These are phyloP conservation scores for Solanum stenotomum DNA, from an alignment of 257 asterid genomes.

Conservation along the genomic window DNA sequence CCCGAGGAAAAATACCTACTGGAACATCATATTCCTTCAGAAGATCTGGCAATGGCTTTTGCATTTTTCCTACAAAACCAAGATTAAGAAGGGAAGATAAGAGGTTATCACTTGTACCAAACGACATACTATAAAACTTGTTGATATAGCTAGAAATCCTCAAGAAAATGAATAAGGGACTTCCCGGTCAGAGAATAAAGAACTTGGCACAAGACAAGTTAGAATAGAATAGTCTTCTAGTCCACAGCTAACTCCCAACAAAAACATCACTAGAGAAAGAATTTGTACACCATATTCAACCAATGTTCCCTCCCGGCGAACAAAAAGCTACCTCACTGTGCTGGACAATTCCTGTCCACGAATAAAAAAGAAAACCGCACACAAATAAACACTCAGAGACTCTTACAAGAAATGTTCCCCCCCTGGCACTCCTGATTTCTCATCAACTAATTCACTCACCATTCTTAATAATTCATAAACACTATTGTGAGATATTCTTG, in stretches of 20 bases:
- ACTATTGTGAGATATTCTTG: not conserved
- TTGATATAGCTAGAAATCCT: not conserved
- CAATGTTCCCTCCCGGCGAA: not conserved
- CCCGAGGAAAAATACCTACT: slow-evolving; percentile 65
- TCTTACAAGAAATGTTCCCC: not conserved
- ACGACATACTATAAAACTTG: not conserved
- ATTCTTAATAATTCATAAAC: not conserved
- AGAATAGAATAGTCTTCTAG: not conserved
- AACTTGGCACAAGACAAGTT: not conserved
- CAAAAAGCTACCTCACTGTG: not conserved
- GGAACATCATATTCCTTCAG: slow-evolving; percentile 65
- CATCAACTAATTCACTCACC: not conserved
- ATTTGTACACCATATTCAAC: not conserved
- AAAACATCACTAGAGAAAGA: not conserved
- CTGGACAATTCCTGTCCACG: not conserved
- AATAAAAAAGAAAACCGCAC: not conserved
- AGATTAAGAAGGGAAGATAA: not conserved
- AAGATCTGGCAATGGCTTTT: slow-evolving; percentile 59
- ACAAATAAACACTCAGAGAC: not conserved
- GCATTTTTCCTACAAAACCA: slow-evolving; percentile 51
- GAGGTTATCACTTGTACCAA: not conserved
- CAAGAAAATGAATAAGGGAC: not conserved
- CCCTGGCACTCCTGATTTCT: not conserved
- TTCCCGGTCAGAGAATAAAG: not conserved
- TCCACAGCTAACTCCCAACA: not conserved